Base-by-base conservation (phyloP, 164 flowering plant genomes). In the Aristolochia contorta region DNA sequence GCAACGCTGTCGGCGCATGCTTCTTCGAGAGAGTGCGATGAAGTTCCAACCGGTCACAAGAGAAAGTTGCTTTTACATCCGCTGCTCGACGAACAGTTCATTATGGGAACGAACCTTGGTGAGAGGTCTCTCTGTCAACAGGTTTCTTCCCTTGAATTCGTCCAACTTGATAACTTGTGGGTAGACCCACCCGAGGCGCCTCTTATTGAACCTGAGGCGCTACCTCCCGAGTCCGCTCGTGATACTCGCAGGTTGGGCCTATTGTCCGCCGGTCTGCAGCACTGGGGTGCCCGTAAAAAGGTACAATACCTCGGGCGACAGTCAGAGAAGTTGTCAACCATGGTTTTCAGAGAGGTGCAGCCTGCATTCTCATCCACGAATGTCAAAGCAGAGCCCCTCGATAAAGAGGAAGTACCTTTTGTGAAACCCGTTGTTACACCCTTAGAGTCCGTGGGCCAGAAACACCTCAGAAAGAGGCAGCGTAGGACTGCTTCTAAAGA, bases 271-370 rank as follows among this genome's bases (percentile, higher is more conserved):
- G 85, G 78, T 48, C 67, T 79, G 77, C 47, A 77, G n/a, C 64
- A 46, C 30, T 90, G 96, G 93, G 93, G 87, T 0, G 57, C 54
- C 20, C 73, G 84, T 3, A 65, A 76, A 58, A 77, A 71, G 32
- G 84, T 81, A 8, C 61, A 65, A 43, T 87, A 76, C 65, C 23
- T 85, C 16, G 68, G 72, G n/a, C 65, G 64, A 27, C 77, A 72
- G 43, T 56, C 9, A 52, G 69, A 63, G 19, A 46, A 22, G 45
- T 53, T 53, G 62, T 45, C 59, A 41, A 52, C 45, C 13, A 4
- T 6, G 4, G 15, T 33, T 9, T 66, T 25, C 16, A 54, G 47
- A 19, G 59, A 64, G 8, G 61, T 37, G 43, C 43, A 37, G 43
- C 43, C 43, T 37, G 43, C 43, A 10, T 37, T 10, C 43, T 37